Base-by-base conservation (phyloP, 139 green algal genomes). In the Penium margaritaceum region DNA sequence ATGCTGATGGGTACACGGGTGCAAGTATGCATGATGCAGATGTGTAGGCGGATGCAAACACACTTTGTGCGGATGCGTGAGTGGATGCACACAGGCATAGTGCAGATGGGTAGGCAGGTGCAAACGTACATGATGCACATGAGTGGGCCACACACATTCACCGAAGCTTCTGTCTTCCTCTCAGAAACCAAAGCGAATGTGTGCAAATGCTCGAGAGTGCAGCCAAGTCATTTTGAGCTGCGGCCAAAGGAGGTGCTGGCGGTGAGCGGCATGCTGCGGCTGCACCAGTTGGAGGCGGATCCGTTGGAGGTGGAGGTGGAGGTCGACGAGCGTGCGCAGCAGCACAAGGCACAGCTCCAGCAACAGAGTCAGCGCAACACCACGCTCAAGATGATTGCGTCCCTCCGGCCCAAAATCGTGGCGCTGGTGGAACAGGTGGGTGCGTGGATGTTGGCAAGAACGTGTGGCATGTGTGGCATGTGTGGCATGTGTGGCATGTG, bases 391-490 rank as follows among this genome's bases (percentile, higher is more conserved):
- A 63, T 74, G 39, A 74, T 74, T 30, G 43, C 43, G 30, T 33
- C 66, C 12, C 24, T 74, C 27, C 33, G 43, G n/a, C 66, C 66
- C 5, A 7, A 17, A 29, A 41, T 74, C 30, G 66, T 74, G 14
- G 32, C 37, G 12, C 53, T 74, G 30, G 54, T 74, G 9, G 66
- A 74, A n/a, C 66, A 74, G 66, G 66, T 74, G 66, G 2, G 29
- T 2, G 9, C 15, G 51, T 74, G 66, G 2, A 5, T 2, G 9
- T 19, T n/a, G 51, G 51, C 12, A 9, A 5, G 21, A 9, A 60
- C 12, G 51, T 19, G 21, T 5, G 51, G 17, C 24, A 24, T 27
- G 51, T 24, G 51, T 60, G 51, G 17, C 24, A 60, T n/a, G 19
- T 60, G 51, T 60, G 15, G 51, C 24, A 24, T 19, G 51, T 27